Evolutionary conservation across 306 rosid genomes (phyloP), one percentile per base, ranked within the genome.

Genomic region (Cicer yamashitae): DNA sequence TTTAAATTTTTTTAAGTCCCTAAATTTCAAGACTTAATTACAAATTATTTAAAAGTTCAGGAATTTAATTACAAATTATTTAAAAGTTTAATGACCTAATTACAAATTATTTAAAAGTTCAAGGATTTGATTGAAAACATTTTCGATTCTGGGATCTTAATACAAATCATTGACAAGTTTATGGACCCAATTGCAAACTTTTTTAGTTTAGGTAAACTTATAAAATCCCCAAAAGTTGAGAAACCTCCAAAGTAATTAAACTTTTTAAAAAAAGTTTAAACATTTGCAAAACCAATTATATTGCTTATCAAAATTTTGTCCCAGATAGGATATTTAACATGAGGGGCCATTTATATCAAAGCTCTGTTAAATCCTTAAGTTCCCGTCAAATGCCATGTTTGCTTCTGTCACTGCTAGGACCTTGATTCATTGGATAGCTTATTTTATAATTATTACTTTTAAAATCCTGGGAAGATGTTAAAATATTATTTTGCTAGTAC

Each of bases 401-500:
- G 11, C 22, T 1, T 61, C 46, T 61, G 67, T 61, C 67, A 61
- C 34, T 39, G 45, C 58, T 2, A 9, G 47, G 25, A 38, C 47
- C 25, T n/a, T 57, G 22, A 37, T 61, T 61, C 10, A 37, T 38
- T 1, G 9, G 67, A 38, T 38, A 18, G 48, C 52, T 30, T 64
- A 45, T 45, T 76, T 22, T 53, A 53, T 43, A 6, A 22, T 66
- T 53, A 22, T 66, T 53, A 41, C n/a, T 54, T 60, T 37, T 34
- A 61, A 61, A 61, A 61, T 37, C 46, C 20, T 37, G 10, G 17
- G 66, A 30, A 60, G 51, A 44, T n/a, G 68, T 38, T 44, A 8
- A 52, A 41, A 45, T 59, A 25, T 60, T 22, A 47, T 30, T n/a
- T 61, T 74, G 70, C 34, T 34, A 30, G 50, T 74, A 61, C 61